Evolutionary conservation across 331 rosid genomes (phyloP).

Genomic region (Acacia concinna): DNA sequence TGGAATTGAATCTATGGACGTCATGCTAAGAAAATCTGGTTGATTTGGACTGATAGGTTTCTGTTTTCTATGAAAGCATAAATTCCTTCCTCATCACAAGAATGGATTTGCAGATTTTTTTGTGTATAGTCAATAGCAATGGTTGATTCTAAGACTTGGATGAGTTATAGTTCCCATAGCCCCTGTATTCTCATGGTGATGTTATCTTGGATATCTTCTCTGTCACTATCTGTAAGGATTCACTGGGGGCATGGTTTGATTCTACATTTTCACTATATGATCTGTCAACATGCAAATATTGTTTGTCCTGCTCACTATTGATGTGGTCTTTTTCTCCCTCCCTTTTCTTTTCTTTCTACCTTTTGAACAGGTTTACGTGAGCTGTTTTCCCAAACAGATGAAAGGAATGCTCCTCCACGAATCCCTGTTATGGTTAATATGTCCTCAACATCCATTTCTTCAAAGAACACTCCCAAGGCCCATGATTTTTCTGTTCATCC

Average conservation of each 20-base stretch:
- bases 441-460: slow-evolving; percentile 80
- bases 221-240: not conserved
- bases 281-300: not conserved
- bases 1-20: not conserved
- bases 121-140: not conserved
- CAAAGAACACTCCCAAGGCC: slow-evolving; percentile 64
- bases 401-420: slow-evolving; percentile 88
- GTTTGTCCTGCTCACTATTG: not conserved
- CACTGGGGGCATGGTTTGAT: not conserved
- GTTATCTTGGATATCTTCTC: not conserved
- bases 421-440: slow-evolving; percentile 99
- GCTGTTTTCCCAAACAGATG: slow-evolving; percentile 95
- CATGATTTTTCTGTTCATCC: slow-evolving; percentile 59
- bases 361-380: slow-evolving; percentile 75
- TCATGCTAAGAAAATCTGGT: not conserved
- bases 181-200: not conserved
- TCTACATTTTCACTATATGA: not conserved
- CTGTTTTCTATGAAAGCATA: not conserved
- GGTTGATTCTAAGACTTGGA: not conserved
- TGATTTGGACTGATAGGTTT: not conserved
- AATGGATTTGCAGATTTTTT: not conserved
- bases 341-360: not conserved
- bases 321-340: not conserved
- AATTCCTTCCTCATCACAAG: not conserved
- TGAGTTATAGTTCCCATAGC: not conserved